Percentiles rank a stretch among this genome's conserved stretches.
Evolutionary conservation across 2,329 filamentous ascomycete species (phyloP).

Genomic region (Xylariaceae sp.): DNA sequence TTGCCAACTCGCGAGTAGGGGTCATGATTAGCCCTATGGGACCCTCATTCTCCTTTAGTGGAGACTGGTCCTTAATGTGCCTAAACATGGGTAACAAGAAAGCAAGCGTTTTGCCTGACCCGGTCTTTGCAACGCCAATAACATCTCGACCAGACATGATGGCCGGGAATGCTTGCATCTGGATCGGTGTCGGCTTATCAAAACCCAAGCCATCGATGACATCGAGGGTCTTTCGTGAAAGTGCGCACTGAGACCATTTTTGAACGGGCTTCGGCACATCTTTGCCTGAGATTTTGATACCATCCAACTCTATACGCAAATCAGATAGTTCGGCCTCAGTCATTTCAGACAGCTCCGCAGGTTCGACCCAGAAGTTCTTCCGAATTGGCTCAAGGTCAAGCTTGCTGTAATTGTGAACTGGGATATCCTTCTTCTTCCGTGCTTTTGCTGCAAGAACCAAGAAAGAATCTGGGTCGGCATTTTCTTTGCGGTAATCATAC

Average conservation of each 20-base stretch:
- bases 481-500: constrained; percentile 57
- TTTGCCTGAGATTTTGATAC: constrained; percentile 89
- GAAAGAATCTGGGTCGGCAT: constrained; percentile 54
- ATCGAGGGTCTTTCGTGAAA: constrained; percentile 85
- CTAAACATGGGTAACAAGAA: constrained; percentile 97
- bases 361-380: constrained; percentile 95
- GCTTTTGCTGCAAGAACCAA: constrained; percentile 62
- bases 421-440: constrained; percentile 95
- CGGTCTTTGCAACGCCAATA: constrained; percentile 95
- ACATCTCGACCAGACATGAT: constrained; percentile 97
- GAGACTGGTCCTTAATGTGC: constrained; percentile 92
- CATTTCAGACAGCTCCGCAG: constrained; percentile 80
- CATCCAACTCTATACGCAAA: constrained; percentile 85
- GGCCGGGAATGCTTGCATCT: constrained; percentile 91
- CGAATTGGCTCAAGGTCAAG: constrained; percentile 83
- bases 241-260: constrained; percentile 95
- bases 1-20: constrained; percentile 90
- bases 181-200: constrained; percentile 89
- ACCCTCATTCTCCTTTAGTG: constrained; percentile 82
- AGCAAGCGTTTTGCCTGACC: constrained; percentile 95
- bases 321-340: constrained; percentile 83
- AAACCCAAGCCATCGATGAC: constrained; percentile 83
- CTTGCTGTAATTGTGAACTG: constrained; percentile 83
- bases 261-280: constrained; percentile 91
- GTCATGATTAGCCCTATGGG: constrained; percentile 90